Percentiles rank a stretch among this genome's conserved stretches.
Evolutionary conservation across 1,284 basidiomycete genomes (phyloP).

Genomic region (Rhodotorula mucilaginosa): DNA sequence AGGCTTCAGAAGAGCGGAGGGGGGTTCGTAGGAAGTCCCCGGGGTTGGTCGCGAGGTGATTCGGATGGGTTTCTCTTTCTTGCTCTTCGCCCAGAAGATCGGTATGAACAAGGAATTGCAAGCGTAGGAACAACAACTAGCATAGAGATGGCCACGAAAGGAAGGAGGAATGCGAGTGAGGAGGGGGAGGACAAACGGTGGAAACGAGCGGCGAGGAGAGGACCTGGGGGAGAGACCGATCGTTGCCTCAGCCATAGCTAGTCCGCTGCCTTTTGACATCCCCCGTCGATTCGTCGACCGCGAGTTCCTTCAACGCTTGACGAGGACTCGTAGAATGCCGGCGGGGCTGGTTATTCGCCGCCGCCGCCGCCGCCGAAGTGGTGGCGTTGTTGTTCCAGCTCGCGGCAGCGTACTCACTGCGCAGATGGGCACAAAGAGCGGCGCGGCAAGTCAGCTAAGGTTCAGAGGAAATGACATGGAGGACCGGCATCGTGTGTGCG

Average conservation of each 20-base stretch:
- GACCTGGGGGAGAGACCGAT: not conserved
- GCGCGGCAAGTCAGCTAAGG: not conserved
- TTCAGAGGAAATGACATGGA: not conserved
- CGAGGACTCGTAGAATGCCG: not conserved
- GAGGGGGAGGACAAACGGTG: too few species aligned
- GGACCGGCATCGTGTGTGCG: not conserved
- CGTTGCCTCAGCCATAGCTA: not conserved
- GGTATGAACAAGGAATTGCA: too few species aligned
- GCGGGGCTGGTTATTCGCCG: conserved; percentile 46
- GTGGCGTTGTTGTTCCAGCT: not conserved
- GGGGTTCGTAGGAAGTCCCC: too few species aligned
- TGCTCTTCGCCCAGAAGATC: too few species aligned
- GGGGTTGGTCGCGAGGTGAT: too few species aligned
- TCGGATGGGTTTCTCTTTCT: too few species aligned
- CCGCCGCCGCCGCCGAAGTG: conserved; percentile 39
- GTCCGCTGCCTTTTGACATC: conserved; percentile 1
- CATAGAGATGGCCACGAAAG: too few species aligned
- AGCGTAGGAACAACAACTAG: too few species aligned
- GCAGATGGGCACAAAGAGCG: too few species aligned
- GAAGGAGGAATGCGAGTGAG: too few species aligned
- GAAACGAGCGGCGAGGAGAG: too few species aligned
- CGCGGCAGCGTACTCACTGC: conserved; percentile 7
- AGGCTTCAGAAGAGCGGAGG: too few species aligned
- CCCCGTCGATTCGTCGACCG: conserved; percentile 2
- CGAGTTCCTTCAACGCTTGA: conserved; percentile 3